These are phyloP conservation scores for Colletotrichum siamense DNA, from an alignment of 2,329 filamentous ascomycete species.

Conservation along the genomic window DNA sequence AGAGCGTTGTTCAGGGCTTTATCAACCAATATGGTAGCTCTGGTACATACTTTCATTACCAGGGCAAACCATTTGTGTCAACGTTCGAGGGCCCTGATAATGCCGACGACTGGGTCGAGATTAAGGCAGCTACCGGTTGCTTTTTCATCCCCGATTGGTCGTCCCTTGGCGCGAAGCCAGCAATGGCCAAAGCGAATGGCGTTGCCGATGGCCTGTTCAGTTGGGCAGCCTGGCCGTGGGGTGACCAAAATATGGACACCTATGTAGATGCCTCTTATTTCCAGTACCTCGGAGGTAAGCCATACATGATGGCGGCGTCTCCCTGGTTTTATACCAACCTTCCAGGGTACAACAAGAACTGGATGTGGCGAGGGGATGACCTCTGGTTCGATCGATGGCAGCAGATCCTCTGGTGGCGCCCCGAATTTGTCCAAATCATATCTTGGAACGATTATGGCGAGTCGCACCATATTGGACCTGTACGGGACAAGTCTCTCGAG, in stretches of 20 bases:
- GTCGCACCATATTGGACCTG: slow-evolving; percentile 57
- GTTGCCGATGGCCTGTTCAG: slow-evolving; percentile 39
- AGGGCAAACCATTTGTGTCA: slow-evolving; percentile 38
- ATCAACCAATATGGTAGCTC: background rate
- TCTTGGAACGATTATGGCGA: slow-evolving; percentile 62
- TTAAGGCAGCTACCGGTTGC: slow-evolving; percentile 41
- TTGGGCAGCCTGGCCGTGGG: slow-evolving; percentile 42
- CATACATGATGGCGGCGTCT: slow-evolving; percentile 58
- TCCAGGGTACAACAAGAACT: slow-evolving; percentile 62
- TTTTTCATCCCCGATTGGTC: slow-evolving; percentile 53
- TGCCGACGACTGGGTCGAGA: slow-evolving; percentile 45
- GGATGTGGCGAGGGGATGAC: slow-evolving; percentile 65
- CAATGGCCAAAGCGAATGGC: slow-evolving; percentile 8
- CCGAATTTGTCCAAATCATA: slow-evolving; percentile 59
- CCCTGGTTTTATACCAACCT: slow-evolving; percentile 68
- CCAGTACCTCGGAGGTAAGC: background rate
- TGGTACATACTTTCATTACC: slow-evolving; percentile 23
- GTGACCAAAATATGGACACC: slow-evolving; percentile 24
- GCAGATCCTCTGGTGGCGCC: slow-evolving; percentile 54
- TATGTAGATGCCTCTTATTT: slow-evolving; percentile 23
- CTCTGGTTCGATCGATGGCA: slow-evolving; percentile 67
- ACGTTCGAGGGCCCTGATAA: slow-evolving; percentile 49
- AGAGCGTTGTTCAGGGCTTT: background rate
- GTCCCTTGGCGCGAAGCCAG: slow-evolving; percentile 28
- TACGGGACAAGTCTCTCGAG: slow-evolving; percentile 34